Evolutionary conservation across 805 yeast species (phyloP).

Genomic region (Metschnikowia gelsemii): DNA sequence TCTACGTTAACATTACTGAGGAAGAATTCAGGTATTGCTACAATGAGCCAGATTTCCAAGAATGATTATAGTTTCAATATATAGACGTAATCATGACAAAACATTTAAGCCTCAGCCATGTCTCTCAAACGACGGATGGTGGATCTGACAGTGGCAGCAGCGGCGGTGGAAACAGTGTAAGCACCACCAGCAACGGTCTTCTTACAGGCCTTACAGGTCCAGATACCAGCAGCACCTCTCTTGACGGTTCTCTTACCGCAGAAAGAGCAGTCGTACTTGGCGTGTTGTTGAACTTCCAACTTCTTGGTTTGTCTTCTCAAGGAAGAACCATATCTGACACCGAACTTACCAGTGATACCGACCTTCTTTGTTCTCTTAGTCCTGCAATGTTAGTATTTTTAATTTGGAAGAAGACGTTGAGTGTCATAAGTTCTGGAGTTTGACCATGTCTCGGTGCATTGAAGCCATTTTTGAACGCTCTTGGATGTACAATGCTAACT

Average conservation of each 20-base stretch:
- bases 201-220: slow-evolving; percentile 93
- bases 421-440: neutral
- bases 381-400: slow-evolving; percentile 62
- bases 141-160: slow-evolving; percentile 99
- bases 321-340: slow-evolving; percentile 99
- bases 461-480: too few relatives aligned
- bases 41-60: slow-evolving; percentile 1
- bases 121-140: slow-evolving; percentile 99
- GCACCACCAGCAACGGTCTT: slow-evolving; percentile 99
- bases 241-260: slow-evolving; percentile 98
- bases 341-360: slow-evolving; percentile 99
- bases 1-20: neutral
- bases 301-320: slow-evolving; percentile 99
- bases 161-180: slow-evolving; percentile 98
- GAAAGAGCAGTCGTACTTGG: slow-evolving; percentile 98
- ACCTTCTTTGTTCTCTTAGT: slow-evolving; percentile 99
- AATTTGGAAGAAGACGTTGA: neutral
- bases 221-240: slow-evolving; percentile 98
- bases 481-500: too few relatives aligned
- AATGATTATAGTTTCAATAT: slow-evolving; percentile 16
- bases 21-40: neutral
- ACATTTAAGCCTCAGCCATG: slow-evolving; percentile 92
- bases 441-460: neutral
- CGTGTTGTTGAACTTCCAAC: slow-evolving; percentile 98
- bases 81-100: slow-evolving; percentile 21